Conservation (phyloP, 2,329 filamentous ascomycete genomes). For the Paracoccidioides lutzii region DNA sequence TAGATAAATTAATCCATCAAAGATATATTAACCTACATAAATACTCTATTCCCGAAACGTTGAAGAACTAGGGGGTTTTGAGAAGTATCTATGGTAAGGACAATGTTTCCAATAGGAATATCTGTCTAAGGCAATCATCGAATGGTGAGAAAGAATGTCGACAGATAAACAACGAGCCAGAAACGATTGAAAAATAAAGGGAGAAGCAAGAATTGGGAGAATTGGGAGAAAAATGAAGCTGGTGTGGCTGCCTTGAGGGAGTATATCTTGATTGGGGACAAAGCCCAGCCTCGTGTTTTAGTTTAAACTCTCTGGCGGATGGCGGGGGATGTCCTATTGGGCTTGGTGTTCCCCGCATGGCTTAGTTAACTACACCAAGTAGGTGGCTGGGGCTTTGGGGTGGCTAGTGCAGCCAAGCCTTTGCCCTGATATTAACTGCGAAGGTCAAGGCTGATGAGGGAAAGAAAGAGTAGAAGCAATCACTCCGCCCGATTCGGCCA, state of each 20-base stretch:
- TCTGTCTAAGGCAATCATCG: too few relatives aligned
- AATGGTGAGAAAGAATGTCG: too few relatives aligned
- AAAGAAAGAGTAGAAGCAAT: background rate
- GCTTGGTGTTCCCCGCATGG: background rate
- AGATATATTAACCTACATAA: too few relatives aligned
- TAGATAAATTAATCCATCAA: background rate
- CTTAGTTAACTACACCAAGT: background rate
- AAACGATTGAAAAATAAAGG: background rate
- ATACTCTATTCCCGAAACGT: too few relatives aligned
- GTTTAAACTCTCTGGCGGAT: too few relatives aligned
- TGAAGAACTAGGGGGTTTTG: too few relatives aligned
- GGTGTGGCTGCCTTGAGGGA: background rate
- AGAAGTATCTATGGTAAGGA: too few relatives aligned
- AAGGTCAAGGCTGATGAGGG: too few relatives aligned
- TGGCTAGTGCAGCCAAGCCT: background rate
- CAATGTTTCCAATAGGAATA: too few relatives aligned
- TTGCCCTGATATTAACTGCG: background rate
- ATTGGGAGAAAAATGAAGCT: background rate
- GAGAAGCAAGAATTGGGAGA: background rate
- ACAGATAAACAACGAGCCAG: background rate
- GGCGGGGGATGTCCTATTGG: conserved; percentile 10
- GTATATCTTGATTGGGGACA: background rate
- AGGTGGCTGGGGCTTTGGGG: background rate
- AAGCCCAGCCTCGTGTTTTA: conserved; percentile 2
- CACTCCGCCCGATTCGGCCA: background rate